Conservation (phyloP, 306 rosid species). For the Rubus idaeus region DNA sequence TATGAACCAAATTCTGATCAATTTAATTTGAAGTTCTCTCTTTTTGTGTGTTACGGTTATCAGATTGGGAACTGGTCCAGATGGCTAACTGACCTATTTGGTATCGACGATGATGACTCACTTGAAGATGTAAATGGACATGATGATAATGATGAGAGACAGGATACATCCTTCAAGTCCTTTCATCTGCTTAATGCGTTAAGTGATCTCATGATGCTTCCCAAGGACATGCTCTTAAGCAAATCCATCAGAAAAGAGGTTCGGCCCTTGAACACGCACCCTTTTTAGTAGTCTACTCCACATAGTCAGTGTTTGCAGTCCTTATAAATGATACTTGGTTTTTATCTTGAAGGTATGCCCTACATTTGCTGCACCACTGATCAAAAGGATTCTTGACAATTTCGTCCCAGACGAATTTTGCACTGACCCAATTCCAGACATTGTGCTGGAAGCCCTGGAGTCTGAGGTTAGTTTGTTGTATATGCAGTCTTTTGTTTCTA, state of each 20-base stretch:
- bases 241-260: constrained; percentile 90
- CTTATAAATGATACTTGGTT: constrained; percentile 23
- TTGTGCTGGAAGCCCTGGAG: constrained; percentile 66
- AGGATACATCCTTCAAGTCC: constrained; percentile 63
- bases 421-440: constrained; percentile 79
- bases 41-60: constrained; percentile 27
- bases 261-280: constrained; percentile 25
- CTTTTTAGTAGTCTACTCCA: constrained; percentile 5
- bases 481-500: not conserved
- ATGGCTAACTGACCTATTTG: constrained; percentile 87
- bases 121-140: constrained; percentile 41
- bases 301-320: constrained; percentile 9
- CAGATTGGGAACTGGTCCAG: constrained; percentile 99
- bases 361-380: constrained; percentile 66
- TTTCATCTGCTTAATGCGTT: constrained; percentile 86
- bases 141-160: constrained; percentile 40
- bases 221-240: constrained; percentile 88
- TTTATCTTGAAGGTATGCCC: constrained; percentile 80
- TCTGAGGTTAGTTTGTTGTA: constrained; percentile 58
- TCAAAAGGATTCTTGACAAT: constrained; percentile 68
- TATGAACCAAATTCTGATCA: not conserved
- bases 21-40: constrained; percentile 8
- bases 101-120: constrained; percentile 69
- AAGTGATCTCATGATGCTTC: constrained; percentile 98
- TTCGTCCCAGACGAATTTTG: constrained; percentile 92